Evolutionary conservation across 2,329 filamentous ascomycete species (phyloP), one percentile per base, ranked within the genome.

Genomic region (Talaromyces pinophilus): DNA sequence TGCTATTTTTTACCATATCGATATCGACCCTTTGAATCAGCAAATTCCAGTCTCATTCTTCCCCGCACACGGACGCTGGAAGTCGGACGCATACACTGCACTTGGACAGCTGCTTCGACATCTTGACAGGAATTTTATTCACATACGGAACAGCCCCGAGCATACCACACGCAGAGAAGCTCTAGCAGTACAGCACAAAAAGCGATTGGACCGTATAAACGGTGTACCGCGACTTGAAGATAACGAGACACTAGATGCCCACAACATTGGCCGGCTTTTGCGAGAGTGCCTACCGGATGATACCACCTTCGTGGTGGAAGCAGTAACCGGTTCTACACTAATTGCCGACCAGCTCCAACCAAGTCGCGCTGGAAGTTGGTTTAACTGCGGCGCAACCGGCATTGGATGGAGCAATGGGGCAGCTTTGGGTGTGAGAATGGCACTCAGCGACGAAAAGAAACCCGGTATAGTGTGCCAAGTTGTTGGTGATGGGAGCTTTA

Each of bases 11-110:
- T 84, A 84, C 69, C 87, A 89, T 71, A 79, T 89, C 67, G 87
- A 89, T 69, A 79, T 84, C 38, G 87, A 89, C 67, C 85, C 86
- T 2, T 76, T 89, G 13, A 89, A 89, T 78, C 85, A 88, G 75
- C 83, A 87, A 74, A 91, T 91, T 85, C 87, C 88, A 0, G 79
- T 91, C 19, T 88, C 88, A 72, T 91, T 91, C 71, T 83, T 91
- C 55, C 81, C 83, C 8, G 87, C 88, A 1, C 78, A 84, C 64
- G 82, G 83, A 5, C 82, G 89, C 6, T 91, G 87, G 74, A 82
- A 84, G 54, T 88, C 87, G 17, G 88, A 91, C 72, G 82, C 84
- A 3, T 79, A 84, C 64, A 83, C 82, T 0, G 79, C 90, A 0
- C 74, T 95, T 1, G 83, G 84, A 25, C 91, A 95, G 73, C 79